These are phyloP conservation scores for Pichia sp. DNA, from an alignment of 1,139 yeast genomes.

Conservation along the genomic window DNA sequence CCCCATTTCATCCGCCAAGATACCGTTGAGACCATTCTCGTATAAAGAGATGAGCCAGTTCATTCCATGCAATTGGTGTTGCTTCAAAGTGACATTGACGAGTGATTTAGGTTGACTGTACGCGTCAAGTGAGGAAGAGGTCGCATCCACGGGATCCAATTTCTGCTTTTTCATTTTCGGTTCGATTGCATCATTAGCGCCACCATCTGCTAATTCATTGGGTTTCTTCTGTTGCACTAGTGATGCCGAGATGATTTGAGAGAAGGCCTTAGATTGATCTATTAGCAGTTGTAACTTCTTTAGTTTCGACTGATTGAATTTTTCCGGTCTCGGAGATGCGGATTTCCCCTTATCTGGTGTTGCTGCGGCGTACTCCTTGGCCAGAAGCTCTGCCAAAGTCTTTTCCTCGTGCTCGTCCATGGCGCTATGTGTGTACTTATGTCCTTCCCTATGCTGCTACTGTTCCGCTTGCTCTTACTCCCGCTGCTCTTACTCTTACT, in stretches of 20 bases:
- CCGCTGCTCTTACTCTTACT: not conserved
- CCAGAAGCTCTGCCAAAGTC: constrained; percentile 4
- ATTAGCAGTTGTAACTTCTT: constrained; percentile 13
- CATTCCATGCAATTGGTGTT: constrained; percentile 82
- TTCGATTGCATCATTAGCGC: no score
- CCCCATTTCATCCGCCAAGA: constrained; percentile 97
- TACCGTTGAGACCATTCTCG: constrained; percentile 92
- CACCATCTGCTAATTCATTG: not conserved
- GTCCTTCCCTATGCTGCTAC: not conserved
- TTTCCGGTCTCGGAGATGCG: no score
- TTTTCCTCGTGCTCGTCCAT: not conserved
- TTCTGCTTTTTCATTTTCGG: not conserved
- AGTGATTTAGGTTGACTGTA: constrained; percentile 55
- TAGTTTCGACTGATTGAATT: constrained; percentile 9
- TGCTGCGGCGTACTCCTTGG: constrained; percentile 1
- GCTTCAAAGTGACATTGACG: constrained; percentile 64
- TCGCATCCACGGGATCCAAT: not conserved
- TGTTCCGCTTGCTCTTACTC: not conserved
- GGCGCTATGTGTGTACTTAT: not conserved
- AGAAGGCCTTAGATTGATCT: constrained; percentile 18
- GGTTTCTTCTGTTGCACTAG: constrained; percentile 4
- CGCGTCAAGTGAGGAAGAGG: constrained; percentile 1
- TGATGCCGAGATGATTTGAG: constrained; percentile 14
- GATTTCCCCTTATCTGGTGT: not conserved
- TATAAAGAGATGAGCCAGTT: constrained; percentile 85